A percentile compares a stretch with the other conserved stretches of the same genome.
phyloP scores from a whole-genome alignment of 352 stramenopile genomes.

The Poterioochromonas sp. region DNA sequence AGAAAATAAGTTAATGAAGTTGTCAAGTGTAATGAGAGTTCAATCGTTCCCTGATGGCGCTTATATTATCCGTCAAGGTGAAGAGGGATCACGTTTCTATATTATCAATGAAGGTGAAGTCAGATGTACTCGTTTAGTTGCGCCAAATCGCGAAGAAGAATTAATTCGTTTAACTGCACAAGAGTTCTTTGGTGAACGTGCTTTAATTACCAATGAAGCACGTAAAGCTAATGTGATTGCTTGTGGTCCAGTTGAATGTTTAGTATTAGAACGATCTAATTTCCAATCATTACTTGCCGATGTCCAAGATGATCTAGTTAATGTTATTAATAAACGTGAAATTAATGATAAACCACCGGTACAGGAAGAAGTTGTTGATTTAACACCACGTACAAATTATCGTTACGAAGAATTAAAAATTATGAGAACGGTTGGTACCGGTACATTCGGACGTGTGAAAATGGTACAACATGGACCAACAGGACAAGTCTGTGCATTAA shows the following conservation, averaged over 20 bases:
- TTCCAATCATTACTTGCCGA: conserved; percentile 70
- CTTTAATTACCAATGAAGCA: conserved; percentile 68
- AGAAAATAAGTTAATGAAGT: neutral
- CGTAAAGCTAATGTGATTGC: conserved; percentile 72
- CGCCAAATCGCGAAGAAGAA: conserved; percentile 54
- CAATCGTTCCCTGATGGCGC: neutral
- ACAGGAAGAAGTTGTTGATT: conserved; percentile 39
- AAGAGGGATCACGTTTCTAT: conserved; percentile 66
- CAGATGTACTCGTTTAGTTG: conserved; percentile 12
- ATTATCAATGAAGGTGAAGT: conserved; percentile 53
- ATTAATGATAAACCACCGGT: conserved; percentile 51
- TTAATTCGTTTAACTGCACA: conserved; percentile 74
- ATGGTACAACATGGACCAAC: conserved; percentile 80
- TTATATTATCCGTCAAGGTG: conserved; percentile 69
- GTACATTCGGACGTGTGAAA: conserved; percentile 90
- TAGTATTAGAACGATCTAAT: conserved; percentile 70
- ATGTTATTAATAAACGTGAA: conserved; percentile 12
- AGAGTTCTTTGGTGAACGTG: conserved; percentile 79
- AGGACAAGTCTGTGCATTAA: conserved; percentile 77
- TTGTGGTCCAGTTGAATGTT: conserved; percentile 68
- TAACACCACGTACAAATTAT: conserved; percentile 24
- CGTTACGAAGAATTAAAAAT: conserved; percentile 44
- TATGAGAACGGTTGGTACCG: conserved; percentile 86
- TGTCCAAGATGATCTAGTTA: conserved; percentile 50
- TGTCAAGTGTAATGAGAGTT: conserved; percentile 4